A percentile compares a stretch with the other conserved stretches of the same genome.
These are phyloP conservation scores for Hypoxylon rubiginosum DNA, from an alignment of 2,329 filamentous ascomycete species.

Conservation along the genomic window DNA sequence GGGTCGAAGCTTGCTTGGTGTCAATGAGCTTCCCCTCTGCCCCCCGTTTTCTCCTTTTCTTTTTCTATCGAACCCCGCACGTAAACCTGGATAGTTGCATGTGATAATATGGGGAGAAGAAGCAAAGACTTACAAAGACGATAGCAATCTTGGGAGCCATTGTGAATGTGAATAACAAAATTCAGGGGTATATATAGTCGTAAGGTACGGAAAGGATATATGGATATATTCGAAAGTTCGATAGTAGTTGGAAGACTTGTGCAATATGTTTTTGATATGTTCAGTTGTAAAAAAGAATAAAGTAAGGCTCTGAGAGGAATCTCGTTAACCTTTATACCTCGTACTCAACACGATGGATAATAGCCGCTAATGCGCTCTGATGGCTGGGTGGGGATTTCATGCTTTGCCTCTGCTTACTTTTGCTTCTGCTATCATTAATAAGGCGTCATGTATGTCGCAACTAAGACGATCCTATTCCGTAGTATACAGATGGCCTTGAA, in stretches of 20 bases:
- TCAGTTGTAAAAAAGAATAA: not conserved
- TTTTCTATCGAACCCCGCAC: slow-evolving; percentile 6
- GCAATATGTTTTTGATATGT: not conserved
- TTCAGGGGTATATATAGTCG: slow-evolving; percentile 29
- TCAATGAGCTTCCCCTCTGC: not conserved
- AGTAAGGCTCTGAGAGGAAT: slow-evolving; percentile 5
- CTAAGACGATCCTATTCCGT: slow-evolving; percentile 25
- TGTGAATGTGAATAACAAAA: slow-evolving; percentile 27
- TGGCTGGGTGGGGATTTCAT: slow-evolving; percentile 29
- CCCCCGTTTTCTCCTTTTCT: too few species aligned
- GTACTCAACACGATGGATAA: slow-evolving; percentile 11
- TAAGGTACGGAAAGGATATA: slow-evolving; percentile 5
- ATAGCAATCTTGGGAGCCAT: slow-evolving; percentile 53
- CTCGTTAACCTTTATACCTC: slow-evolving; percentile 30
- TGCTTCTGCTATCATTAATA: slow-evolving; percentile 33
- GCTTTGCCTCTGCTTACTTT: slow-evolving; percentile 37
- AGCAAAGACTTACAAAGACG: slow-evolving; percentile 47
- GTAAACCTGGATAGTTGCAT: slow-evolving; percentile 7
- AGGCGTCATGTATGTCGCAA: slow-evolving; percentile 21
- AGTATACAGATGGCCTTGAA: slow-evolving; percentile 8
- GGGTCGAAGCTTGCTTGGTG: not conserved
- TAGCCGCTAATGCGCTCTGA: slow-evolving; percentile 25
- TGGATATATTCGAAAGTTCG: not conserved
- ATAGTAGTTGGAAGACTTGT: slow-evolving; percentile 5
- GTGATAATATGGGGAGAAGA: not conserved